Percentiles rank a stretch among this genome's conserved stretches.
These are phyloP conservation scores for Saccharomycopsis oosterbeekiorum DNA, from an alignment of 805 yeast genomes.

Conservation along the genomic window DNA sequence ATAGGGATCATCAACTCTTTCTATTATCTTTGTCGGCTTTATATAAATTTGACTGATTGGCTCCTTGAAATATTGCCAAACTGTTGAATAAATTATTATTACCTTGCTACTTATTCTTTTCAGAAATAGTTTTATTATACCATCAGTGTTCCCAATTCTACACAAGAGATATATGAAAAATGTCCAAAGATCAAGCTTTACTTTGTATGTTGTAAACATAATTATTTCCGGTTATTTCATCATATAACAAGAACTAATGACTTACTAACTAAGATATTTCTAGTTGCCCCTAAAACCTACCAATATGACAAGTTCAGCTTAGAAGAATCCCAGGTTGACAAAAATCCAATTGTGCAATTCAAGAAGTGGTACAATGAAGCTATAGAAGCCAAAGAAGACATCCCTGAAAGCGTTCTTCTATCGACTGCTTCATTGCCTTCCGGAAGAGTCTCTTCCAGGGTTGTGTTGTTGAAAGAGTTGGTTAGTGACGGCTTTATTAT, in stretches of 20 bases:
- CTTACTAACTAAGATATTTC: not conserved
- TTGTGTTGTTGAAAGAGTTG: constrained; percentile 81
- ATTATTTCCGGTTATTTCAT: not conserved
- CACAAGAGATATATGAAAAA: not conserved
- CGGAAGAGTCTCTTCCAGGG: constrained; percentile 82
- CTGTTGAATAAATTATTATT: not conserved
- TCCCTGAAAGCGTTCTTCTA: constrained; percentile 82
- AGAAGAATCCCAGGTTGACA: constrained; percentile 39
- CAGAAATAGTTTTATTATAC: too few species aligned
- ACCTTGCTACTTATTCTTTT: not conserved
- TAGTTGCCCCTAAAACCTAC: constrained; percentile 78
- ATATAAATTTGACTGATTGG: too few species aligned
- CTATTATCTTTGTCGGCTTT: too few species aligned
- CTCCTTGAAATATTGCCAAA: not conserved
- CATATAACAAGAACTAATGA: not conserved
- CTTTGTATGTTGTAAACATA: not conserved
- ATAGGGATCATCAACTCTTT: not conserved
- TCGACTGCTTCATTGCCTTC: constrained; percentile 82
- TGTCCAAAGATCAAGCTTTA: constrained; percentile 5
- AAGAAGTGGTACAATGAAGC: constrained; percentile 81
- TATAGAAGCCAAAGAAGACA: constrained; percentile 37
- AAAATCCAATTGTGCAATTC: constrained; percentile 70
- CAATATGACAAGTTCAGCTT: constrained; percentile 69
- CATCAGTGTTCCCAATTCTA: too few species aligned
- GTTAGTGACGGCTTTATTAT: constrained; percentile 77